Base-by-base conservation (phyloP, 2,329 filamentous ascomycete species). In the Paraphaeosphaeria minitans region DNA sequence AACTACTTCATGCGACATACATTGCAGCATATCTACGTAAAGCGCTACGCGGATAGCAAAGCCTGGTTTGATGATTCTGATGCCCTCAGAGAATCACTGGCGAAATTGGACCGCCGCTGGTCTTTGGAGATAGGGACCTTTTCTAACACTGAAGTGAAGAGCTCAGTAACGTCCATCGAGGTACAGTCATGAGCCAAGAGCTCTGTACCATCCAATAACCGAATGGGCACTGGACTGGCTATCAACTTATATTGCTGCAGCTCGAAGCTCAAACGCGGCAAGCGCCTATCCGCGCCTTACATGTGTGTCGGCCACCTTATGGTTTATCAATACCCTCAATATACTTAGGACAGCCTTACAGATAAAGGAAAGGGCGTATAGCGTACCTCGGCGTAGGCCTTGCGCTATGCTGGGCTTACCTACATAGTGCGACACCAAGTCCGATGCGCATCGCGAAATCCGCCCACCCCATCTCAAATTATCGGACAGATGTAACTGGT, bases 61-160 rank as follows among this genome's bases (percentile, higher is more conserved):
- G 46, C 27, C 12, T 57, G 48, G 47, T 56, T 47, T 29, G 29
- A 57, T 19, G 48, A 57, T n/a, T 51, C 55, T 13, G 55, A 57
- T 47, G 49, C 39, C 48, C 41, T 57, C 10, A 41, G 48, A 52
- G 31, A 57, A 29, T 51, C 55, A 22, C 43, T 52, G 37, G 39
- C 21, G 16, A 51, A 46, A 19, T 21, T 57, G 22, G 43, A 57
- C 27, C 39, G 55, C 37, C 48, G 47, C 47, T 57, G 48, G 55
- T n/a, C 16, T n/a, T 22, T 41, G 8, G 35, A 39, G 2, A 31
- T 8, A 37, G 29, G 48, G 16, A 29, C 46, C 19, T 57, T 43
- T 22, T 22, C 41, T 5, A 43, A 21, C 19, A 43, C 41, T 12
- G 19, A 43, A 22, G 10, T 41, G n/a, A 14, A 35, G 46, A 12